Base-by-base conservation (phyloP, 192 early-diverging fungal genomes). In the Chytriomyces confervae region DNA sequence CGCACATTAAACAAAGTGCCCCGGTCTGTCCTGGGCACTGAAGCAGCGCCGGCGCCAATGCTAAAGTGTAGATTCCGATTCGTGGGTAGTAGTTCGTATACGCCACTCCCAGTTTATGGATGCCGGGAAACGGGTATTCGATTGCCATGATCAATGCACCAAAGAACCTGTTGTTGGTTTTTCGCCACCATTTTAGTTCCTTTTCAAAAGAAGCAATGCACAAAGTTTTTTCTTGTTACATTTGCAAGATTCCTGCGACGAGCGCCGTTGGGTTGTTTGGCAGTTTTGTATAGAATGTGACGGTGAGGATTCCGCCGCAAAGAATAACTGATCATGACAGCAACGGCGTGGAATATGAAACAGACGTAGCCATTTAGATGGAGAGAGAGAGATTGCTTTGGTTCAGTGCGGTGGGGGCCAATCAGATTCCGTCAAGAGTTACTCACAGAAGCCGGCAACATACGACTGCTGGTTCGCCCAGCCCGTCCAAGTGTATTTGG, bases 301-400 rank as follows among this genome's bases (percentile, higher is more conserved):
- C 10, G 13, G 74, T 74, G 50, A 82, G 62, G 51, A 82, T 44
- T 6, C 81, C 81, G 13, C 81, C 81, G 65, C 81, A 83, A 5
- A 82, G 27, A 60, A 82, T 73, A 57, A 82, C 80, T 81, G 51
- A 24, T 62, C 43, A 44, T 1, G 3, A 13, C 69, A 20, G 20
- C 20, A 36, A 36, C 36, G 36, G 36, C 4, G 36, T 36, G 36
- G 36, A 36, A 36, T 36, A 36, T 36, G 36, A 36, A 36, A 36
- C 36, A 36, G 36, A 4, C 20, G 66, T 18, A n/a, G 44, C 8
- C 53, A 57, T 7, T 2, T 1, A 36, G 24, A 36, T 36, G 36
- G 36, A 36, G 36, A 36, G 36, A 36, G 36, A 36, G 36, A 36
- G 0, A 4, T 36, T 36, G 36, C 36, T 36, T 36, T 36, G 36